Base-by-base conservation (phyloP, 1,284 basidiomycete genomes). In the Ceratobasidium sp. region DNA sequence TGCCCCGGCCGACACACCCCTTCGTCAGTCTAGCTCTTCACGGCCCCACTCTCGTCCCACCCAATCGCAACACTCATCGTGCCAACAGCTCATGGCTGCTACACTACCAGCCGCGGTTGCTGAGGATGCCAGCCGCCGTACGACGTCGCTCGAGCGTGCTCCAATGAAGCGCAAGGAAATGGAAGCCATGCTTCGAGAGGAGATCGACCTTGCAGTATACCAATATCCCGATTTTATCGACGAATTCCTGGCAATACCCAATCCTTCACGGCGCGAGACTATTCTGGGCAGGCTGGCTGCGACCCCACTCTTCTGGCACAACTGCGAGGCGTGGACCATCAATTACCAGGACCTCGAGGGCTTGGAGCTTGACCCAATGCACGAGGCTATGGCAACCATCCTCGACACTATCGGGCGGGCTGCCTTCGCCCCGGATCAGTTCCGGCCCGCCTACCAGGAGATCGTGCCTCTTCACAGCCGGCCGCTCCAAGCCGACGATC, bases 201-300 rank as follows among this genome's bases (percentile, higher is more conserved):
- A 71, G 41, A 71, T 60, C 69, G 35, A 59, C 27, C 35, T 16
- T 14, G 54, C 69, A 6, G 54, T 71, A 4, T 71, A 71, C 54
- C 23, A 71, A 33, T 71, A 71, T 38, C n/a, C 52, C 20, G 5
- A 27, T 2, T 59, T 71, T 23, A 3, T 38, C 38, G 54, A 71
- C 16, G 69, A 71, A 38, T 59, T 71, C 38, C 30, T 71, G 14
- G 3, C 52, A 8, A 27, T 57, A 18, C 20, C 16, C 33, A n/a
- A 71, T 46, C 12, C 14, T 3, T 12, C 20, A 14, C 23, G 38
- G 7, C 38, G 20, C 23, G 54, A 59, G 18, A 20, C 7, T 23
- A 71, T 57, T 48, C 14, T n/a, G 6, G 3, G 5, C 18, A 5
- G 6, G 18, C 69, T 71, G 3, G 27, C 23, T 23, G 33, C 30